Percentiles rank a stretch among this genome's conserved stretches.
Evolutionary conservation across 2,329 filamentous ascomycete species (phyloP).

Genomic region (Leptographium galeiforme): DNA sequence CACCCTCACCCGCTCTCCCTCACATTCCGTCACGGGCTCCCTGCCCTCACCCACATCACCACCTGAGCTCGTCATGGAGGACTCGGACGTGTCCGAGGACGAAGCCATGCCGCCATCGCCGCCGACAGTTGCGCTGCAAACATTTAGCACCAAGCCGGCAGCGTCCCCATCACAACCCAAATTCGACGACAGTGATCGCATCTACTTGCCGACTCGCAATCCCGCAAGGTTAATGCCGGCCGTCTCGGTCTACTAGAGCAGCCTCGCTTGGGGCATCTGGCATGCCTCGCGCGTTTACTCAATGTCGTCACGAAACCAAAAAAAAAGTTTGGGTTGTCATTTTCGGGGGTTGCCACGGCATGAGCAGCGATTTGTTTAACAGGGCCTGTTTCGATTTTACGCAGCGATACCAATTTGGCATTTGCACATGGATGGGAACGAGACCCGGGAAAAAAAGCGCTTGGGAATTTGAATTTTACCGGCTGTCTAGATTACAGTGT

Average conservation of each 20-base stretch:
- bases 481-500: conserved; percentile 4
- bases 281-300: background rate
- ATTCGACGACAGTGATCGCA: conserved; percentile 34
- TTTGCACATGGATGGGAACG: conserved; percentile 1
- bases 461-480: background rate
- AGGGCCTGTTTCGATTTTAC: background rate
- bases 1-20: conserved; percentile 54
- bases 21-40: conserved; percentile 47
- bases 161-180: conserved; percentile 14
- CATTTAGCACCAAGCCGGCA: conserved; percentile 30
- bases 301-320: background rate
- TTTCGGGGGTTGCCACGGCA: background rate
- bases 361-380: background rate
- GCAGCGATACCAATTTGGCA: conserved; percentile 3
- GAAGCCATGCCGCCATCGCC: conserved; percentile 62
- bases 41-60: conserved; percentile 28
- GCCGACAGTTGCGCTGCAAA: conserved; percentile 39
- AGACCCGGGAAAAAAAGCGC: background rate
- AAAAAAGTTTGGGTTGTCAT: no score
- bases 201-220: conserved; percentile 39
- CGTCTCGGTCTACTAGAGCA: conserved; percentile 41
- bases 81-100: conserved; percentile 55
- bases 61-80: conserved; percentile 48
- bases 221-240: conserved; percentile 36
- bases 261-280: background rate